Evolutionary conservation across 495 filamentous ascomycete species (phyloP), one percentile per base, ranked within the genome.

Genomic region (Xylaria curta): DNA sequence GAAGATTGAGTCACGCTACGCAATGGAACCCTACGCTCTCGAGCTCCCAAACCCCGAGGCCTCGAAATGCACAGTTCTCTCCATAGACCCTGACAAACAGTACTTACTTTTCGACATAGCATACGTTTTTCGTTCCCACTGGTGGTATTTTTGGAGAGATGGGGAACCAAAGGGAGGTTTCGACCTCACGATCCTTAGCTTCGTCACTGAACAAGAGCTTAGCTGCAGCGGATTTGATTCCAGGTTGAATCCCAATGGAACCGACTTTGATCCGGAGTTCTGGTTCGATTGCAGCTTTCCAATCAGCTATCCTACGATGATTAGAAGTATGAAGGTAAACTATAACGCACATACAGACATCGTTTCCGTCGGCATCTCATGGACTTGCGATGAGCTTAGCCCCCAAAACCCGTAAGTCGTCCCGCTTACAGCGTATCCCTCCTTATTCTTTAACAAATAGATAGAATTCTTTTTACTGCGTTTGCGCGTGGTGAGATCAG

Each of bases 41-140:
- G 58, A 60, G 31, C 58, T 60, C n/a, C 58, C 58, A 36, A 60
- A 60, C n/a, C 31, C 58, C 17, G 58, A 40, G 33, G 58, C 58
- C 21, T 36, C 58, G 13, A n/a, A 38, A 40, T 60, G 58, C 33
- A 60, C 58, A 38, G 33, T 60, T 13, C 1, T 60, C 17, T 60
- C 58, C 9, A 36, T 60, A 31, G 58, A 60, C 31, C 31, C 58
- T 26, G 53, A 56, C 31, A 36, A 60, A 7, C 58, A 38, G 10
- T 60, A 36, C 58, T 60, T 60, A 17, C 58, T 59, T n/a, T 2
- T 36, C 5, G 15, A n/a, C 28, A 31, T 31, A 9, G 58, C 58
- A 60, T 60, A 36, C 8, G 31, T 36, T 38, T 60, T 36, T 10
- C 58, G 31, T 9, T 36, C 58, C 19, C 5, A 60, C 6, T 60